phyloP scores from a whole-genome alignment of 164 flowering plant genomes.

The Vitis amurensis region DNA sequence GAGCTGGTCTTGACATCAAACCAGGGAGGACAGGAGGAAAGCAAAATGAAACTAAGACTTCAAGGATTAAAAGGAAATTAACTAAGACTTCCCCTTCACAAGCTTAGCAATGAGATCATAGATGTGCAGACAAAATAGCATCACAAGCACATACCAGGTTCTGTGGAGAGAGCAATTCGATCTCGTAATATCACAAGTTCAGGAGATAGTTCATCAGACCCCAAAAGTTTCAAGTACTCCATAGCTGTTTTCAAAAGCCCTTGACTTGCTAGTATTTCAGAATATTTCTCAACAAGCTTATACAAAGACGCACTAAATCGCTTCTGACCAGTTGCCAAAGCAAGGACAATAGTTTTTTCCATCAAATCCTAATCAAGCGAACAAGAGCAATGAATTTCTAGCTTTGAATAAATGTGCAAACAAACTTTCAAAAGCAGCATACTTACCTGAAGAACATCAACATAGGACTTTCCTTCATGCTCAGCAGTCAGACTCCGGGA shows the following conservation, averaged over 20 bases:
- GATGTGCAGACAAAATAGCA: background rate
- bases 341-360: constrained; percentile 96
- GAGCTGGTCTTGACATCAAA: no score
- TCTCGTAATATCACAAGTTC: constrained; percentile 81
- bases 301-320: constrained; percentile 73
- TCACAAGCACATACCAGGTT: constrained; percentile 46
- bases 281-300: constrained; percentile 93
- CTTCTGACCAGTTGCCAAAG: constrained; percentile 88
- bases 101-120: background rate
- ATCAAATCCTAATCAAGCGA: constrained; percentile 66
- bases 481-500: constrained; percentile 56
- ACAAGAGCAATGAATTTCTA: constrained; percentile 2
- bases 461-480: constrained; percentile 68
- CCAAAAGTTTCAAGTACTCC: constrained; percentile 87
- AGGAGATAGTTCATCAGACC: constrained; percentile 74
- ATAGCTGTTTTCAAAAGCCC: constrained; percentile 86
- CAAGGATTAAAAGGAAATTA: background rate
- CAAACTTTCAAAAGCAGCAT: background rate
- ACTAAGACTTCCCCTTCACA: background rate
- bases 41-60: background rate
- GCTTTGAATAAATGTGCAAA: background rate
- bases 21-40: no score
- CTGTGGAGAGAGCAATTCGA: constrained; percentile 66
- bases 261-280: constrained; percentile 93
- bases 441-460: constrained; percentile 88